Conservation (phyloP, 2,329 filamentous ascomycete species). For the Colletotrichum sp. region DNA sequence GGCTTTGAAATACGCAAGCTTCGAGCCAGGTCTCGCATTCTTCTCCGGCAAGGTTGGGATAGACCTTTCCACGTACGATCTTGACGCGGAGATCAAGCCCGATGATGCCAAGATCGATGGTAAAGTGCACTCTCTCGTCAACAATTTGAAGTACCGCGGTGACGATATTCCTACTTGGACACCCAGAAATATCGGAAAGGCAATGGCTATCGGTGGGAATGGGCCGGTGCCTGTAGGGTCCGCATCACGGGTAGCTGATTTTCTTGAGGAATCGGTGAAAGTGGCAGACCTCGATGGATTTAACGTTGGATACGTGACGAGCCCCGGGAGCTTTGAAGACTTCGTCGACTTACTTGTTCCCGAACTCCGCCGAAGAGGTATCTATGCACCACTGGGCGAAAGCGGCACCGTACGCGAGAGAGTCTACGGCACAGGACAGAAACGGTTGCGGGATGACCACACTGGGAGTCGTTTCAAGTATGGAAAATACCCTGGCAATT, state of each 20-base stretch:
- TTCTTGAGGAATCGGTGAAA: slow-evolving; percentile 45
- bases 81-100: slow-evolving; percentile 58
- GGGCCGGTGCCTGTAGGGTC: slow-evolving; percentile 38
- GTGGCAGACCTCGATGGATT: slow-evolving; percentile 46
- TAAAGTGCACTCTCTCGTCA: not conserved
- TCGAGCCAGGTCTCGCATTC: slow-evolving; percentile 57
- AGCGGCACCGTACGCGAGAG: not conserved
- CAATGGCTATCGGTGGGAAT: slow-evolving; percentile 42
- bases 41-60: slow-evolving; percentile 65
- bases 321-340: slow-evolving; percentile 39
- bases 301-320: slow-evolving; percentile 46
- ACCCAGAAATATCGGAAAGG: slow-evolving; percentile 42
- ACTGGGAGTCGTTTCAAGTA: not conserved
- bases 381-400: not conserved
- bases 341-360: slow-evolving; percentile 32
- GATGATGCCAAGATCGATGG: not conserved
- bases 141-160: not conserved
- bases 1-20: slow-evolving; percentile 53
- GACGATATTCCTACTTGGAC: slow-evolving; percentile 46
- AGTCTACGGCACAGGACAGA: not conserved
- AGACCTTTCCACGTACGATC: slow-evolving; percentile 58
- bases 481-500: not conserved
- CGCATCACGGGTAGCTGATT: slow-evolving; percentile 44
- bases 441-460: not conserved
- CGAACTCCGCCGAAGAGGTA: slow-evolving; percentile 28